Evolutionary conservation across 192 early-diverging fungal species (phyloP).

Genomic region (Coemansia sp.): DNA sequence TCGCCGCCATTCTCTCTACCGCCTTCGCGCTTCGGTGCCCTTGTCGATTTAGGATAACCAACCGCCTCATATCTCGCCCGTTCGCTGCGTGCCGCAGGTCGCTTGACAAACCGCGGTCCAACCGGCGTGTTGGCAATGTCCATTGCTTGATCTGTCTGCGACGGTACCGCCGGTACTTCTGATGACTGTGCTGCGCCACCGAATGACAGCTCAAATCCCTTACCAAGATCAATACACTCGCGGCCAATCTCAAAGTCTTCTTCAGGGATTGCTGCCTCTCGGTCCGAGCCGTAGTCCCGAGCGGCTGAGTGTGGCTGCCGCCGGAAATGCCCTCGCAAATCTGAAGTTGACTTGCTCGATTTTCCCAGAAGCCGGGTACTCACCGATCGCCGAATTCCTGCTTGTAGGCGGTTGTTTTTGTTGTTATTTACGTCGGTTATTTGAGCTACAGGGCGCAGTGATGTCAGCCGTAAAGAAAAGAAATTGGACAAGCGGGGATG

Average conservation of each 20-base stretch:
- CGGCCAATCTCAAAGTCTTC: slow-evolving; percentile 3
- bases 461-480: background rate
- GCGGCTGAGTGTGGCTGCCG: background rate
- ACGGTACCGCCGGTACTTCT: background rate
- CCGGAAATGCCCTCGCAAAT: slow-evolving; percentile 16
- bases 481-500: background rate
- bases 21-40: slow-evolving; percentile 7
- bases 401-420: background rate
- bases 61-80: slow-evolving; percentile 26
- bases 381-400: slow-evolving; percentile 39
- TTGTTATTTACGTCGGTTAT: slow-evolving; percentile 15
- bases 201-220: slow-evolving; percentile 12
- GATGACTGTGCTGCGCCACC: background rate
- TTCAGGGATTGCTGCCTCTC: slow-evolving; percentile 6
- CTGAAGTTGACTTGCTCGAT: slow-evolving; percentile 19
- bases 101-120: slow-evolving; percentile 23
- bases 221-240: slow-evolving; percentile 8
- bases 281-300: slow-evolving; percentile 10
- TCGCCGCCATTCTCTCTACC: background rate
- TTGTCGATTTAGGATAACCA: slow-evolving; percentile 43
- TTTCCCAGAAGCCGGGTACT: slow-evolving; percentile 24
- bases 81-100: slow-evolving; percentile 9
- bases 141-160: background rate
- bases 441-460: slow-evolving; percentile 16
- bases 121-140: slow-evolving; percentile 9